phyloP scores from a whole-genome alignment of 768 basidiomycete species.

The Leccinellum rugosiceps region DNA sequence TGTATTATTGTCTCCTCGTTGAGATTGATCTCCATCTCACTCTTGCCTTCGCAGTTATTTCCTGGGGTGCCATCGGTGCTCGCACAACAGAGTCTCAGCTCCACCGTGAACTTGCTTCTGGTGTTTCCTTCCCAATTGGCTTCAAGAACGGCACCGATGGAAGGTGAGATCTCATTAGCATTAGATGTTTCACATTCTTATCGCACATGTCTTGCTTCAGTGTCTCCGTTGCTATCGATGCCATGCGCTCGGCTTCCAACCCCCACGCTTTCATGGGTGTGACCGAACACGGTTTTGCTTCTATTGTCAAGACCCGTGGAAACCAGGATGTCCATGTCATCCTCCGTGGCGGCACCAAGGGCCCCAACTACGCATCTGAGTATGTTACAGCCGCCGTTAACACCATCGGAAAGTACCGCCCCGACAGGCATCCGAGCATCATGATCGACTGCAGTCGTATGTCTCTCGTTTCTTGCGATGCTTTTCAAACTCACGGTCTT shows the following conservation, averaged over 20 bases:
- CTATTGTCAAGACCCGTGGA: slow-evolving; percentile 89
- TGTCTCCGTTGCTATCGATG: slow-evolving; percentile 90
- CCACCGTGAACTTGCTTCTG: slow-evolving; percentile 93
- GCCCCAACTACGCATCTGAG: slow-evolving; percentile 83
- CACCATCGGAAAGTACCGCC: slow-evolving; percentile 62
- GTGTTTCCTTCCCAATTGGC: slow-evolving; percentile 95
- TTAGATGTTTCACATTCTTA: not conserved
- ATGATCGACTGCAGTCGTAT: slow-evolving; percentile 87
- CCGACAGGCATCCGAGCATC: slow-evolving; percentile 55
- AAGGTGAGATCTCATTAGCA: slow-evolving; percentile 38
- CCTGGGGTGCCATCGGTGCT: slow-evolving; percentile 97
- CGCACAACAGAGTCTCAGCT: slow-evolving; percentile 97
- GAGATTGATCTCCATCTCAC: not conserved
- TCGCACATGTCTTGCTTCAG: slow-evolving; percentile 28
- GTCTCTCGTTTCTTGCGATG: slow-evolving; percentile 24
- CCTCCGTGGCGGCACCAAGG: slow-evolving; percentile 87
- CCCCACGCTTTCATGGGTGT: slow-evolving; percentile 97
- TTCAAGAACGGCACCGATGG: slow-evolving; percentile 99
- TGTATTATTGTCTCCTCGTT: slow-evolving; percentile 18
- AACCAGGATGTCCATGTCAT: slow-evolving; percentile 92
- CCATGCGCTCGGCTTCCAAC: slow-evolving; percentile 88
- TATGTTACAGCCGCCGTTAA: slow-evolving; percentile 63
- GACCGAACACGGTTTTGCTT: slow-evolving; percentile 83
- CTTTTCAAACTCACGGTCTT: not conserved
- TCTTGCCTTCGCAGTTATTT: slow-evolving; percentile 48